Percentiles rank a stretch among this genome's conserved stretches.
phyloP scores from a whole-genome alignment of 208 protist genomes.

The Crithidia thermophila region DNA sequence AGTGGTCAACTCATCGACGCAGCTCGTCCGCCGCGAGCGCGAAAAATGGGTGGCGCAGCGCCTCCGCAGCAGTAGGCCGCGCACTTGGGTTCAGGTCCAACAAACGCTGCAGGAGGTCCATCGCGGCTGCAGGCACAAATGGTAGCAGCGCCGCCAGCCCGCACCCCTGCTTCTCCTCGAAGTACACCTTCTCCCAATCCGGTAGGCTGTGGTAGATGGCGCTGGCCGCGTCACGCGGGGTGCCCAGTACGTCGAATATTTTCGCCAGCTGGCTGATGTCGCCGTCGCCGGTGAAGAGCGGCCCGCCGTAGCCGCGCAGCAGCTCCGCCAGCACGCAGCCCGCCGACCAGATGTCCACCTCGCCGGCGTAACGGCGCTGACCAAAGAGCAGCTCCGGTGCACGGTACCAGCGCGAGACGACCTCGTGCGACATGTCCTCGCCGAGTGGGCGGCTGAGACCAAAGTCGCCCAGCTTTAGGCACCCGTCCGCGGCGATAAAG shows the following conservation, averaged over 20 bases:
- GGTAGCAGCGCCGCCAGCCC: constrained; percentile 68
- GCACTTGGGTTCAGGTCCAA: constrained; percentile 57
- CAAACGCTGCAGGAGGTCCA: constrained; percentile 61
- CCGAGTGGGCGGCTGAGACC: constrained; percentile 77
- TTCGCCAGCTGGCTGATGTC: constrained; percentile 85
- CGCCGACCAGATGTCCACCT: constrained; percentile 95
- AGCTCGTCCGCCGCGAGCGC: constrained; percentile 4
- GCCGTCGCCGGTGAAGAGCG: constrained; percentile 94
- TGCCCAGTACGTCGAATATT: constrained; percentile 97
- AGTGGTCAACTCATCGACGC: neutral
- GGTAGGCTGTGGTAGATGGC: constrained; percentile 90
- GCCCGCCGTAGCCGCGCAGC: constrained; percentile 73
- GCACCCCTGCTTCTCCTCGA: constrained; percentile 51
- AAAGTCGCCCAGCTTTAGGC: constrained; percentile 96
- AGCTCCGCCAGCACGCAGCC: constrained; percentile 99
- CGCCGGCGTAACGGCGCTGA: constrained; percentile 89
- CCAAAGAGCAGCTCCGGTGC: constrained; percentile 98
- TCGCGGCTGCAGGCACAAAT: constrained; percentile 40
- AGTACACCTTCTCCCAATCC: constrained; percentile 93
- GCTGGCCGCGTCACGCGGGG: constrained; percentile 88
- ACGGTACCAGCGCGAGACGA: constrained; percentile 98
- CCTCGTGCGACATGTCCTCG: constrained; percentile 95
- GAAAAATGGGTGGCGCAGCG: constrained; percentile 72
- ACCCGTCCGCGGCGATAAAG: constrained; percentile 54
- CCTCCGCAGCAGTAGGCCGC: constrained; percentile 50